A percentile compares a stretch with the other conserved stretches of the same genome.
Conservation (phyloP, 495 filamentous ascomycete genomes). For the Penicillium paxilli region DNA sequence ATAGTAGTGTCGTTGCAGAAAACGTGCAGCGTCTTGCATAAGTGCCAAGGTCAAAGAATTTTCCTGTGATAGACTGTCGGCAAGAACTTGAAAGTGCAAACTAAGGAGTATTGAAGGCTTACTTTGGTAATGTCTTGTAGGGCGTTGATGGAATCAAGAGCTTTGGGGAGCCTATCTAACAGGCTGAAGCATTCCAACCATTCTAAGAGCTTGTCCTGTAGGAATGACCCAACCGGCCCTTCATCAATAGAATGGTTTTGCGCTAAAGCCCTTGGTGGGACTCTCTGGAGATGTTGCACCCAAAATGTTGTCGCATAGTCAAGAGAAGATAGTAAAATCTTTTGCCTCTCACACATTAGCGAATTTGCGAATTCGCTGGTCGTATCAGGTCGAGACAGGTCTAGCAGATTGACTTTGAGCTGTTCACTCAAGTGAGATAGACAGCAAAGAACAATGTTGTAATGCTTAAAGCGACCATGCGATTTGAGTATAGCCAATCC, state of each 20-base stretch:
- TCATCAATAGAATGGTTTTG: too few relatives aligned
- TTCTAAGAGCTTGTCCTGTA: conserved; percentile 21
- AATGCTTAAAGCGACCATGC: conserved; percentile 17
- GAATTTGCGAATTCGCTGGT: not conserved
- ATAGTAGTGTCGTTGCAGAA: conserved; percentile 20
- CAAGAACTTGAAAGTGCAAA: too few relatives aligned
- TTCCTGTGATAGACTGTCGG: not conserved
- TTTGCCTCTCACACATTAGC: not conserved
- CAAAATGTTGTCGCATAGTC: conserved; percentile 25
- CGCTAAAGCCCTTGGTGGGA: too few relatives aligned
- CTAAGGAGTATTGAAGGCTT: not conserved
- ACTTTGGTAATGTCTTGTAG: conserved; percentile 9
- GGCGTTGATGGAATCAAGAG: conserved; percentile 8
- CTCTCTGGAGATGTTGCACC: conserved; percentile 18
- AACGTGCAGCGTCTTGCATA: conserved; percentile 21
- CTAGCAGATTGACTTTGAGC: conserved; percentile 20
- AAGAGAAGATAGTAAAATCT: conserved; percentile 14
- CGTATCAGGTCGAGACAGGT: conserved; percentile 7
- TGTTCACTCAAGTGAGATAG: conserved; percentile 16
- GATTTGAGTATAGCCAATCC: conserved; percentile 7
- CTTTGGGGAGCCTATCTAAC: conserved; percentile 16
- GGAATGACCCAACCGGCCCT: not conserved
- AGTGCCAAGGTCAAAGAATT: conserved; percentile 4
- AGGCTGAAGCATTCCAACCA: conserved; percentile 31
- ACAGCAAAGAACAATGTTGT: conserved; percentile 18